phyloP scores from a whole-genome alignment of 257 asterid species.

The Capsicum rhomboideum region DNA sequence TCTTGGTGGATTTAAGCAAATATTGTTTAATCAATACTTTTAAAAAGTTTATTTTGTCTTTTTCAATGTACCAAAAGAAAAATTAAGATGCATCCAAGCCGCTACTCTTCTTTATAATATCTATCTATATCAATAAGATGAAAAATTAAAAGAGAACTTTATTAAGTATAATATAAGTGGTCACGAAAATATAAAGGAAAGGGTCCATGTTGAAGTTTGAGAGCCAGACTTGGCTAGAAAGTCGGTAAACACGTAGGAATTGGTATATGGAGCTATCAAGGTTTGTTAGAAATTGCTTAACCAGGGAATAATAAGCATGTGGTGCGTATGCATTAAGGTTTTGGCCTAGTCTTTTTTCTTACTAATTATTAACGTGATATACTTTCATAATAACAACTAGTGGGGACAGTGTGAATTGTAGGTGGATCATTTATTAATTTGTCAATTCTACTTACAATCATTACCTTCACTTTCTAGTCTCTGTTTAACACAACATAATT shows the following conservation, averaged over 20 bases:
- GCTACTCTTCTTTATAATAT: neutral
- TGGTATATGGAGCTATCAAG: neutral
- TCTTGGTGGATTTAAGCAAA: neutral
- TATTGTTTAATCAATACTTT: neutral
- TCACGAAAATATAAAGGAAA: neutral
- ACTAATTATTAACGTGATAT: neutral
- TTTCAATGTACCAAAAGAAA: too few relatives aligned
- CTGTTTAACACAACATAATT: neutral
- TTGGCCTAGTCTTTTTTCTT: neutral
- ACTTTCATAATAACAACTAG: neutral
- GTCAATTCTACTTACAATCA: neutral
- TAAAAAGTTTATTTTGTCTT: neutral
- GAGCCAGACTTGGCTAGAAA: neutral
- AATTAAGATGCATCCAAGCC: neutral
- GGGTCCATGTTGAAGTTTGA: neutral
- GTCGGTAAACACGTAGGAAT: neutral
- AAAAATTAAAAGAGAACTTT: neutral
- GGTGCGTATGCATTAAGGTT: neutral
- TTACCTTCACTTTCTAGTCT: neutral
- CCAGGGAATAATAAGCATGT: neutral
- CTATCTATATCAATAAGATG: neutral
- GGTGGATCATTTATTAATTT: neutral
- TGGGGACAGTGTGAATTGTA: neutral
- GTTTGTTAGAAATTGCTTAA: neutral
- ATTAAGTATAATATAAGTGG: neutral